Percentiles rank a stretch among this genome's conserved stretches.
Evolutionary conservation across 2,329 filamentous ascomycete genomes (phyloP).

Genomic region (Pestalotiopsis sp.): DNA sequence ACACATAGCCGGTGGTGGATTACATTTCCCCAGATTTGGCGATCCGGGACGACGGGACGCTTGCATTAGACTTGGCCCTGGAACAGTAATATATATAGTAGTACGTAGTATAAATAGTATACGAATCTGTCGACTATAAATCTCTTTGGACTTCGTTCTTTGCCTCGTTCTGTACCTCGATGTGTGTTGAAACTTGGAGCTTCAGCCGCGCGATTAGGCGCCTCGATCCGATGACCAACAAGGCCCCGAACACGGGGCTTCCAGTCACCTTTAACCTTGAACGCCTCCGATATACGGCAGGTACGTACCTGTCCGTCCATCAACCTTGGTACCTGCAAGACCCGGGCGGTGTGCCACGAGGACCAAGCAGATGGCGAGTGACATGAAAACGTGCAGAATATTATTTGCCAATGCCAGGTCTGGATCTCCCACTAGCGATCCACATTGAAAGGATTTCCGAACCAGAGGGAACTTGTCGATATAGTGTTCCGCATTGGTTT

Average conservation of each 20-base stretch:
- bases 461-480: no score
- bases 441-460: constrained; percentile 2
- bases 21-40: constrained; percentile 15
- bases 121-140: not conserved
- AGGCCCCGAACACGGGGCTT: not conserved
- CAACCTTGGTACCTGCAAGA: not conserved
- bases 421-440: not conserved
- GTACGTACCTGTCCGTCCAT: not conserved
- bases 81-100: not conserved
- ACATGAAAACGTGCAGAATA: constrained; percentile 1
- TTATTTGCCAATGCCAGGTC: not conserved
- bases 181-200: not conserved
- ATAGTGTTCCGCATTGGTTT: no score
- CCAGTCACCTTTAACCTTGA: not conserved
- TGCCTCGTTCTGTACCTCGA: not conserved
- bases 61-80: constrained; percentile 12
- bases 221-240: not conserved
- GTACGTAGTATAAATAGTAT: not conserved
- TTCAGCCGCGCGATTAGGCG: not conserved
- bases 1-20: constrained; percentile 18
- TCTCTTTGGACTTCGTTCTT: not conserved
- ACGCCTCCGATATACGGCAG: constrained; percentile 1
- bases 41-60: constrained; percentile 12
- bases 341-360: constrained; percentile 1
- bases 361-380: not conserved